Percentiles rank a stretch among this genome's conserved stretches.
Evolutionary conservation across 495 filamentous ascomycete species (phyloP).

Genomic region (Mytilinidion resinicola): DNA sequence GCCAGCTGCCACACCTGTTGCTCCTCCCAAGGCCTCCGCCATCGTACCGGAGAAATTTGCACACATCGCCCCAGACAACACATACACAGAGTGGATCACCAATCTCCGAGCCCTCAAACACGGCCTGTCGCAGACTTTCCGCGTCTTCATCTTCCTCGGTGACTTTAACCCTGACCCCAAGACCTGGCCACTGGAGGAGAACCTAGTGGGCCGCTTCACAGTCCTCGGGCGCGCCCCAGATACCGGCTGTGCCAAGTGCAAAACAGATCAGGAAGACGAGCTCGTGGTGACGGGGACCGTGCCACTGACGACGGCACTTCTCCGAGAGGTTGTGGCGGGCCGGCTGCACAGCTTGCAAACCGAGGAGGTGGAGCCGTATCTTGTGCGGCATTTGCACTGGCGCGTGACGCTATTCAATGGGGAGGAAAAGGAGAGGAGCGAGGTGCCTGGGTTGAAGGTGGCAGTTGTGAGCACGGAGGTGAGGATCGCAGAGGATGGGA

Average conservation of each 20-base stretch:
- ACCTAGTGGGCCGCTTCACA: conserved; percentile 20
- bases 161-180: conserved; percentile 16
- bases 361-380: conserved; percentile 12
- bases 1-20: neutral
- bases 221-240: conserved; percentile 16
- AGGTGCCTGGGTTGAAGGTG: conserved; percentile 18
- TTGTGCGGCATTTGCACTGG: conserved; percentile 17
- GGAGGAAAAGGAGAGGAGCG: conserved; percentile 6
- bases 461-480: conserved; percentile 17
- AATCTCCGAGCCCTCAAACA: conserved; percentile 18
- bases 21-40: conserved; percentile 1
- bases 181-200: conserved; percentile 15
- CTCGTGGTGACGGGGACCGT: conserved; percentile 18
- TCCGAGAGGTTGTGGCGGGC: conserved; percentile 10
- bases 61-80: conserved; percentile 8
- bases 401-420: conserved; percentile 17
- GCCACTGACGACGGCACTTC: conserved; percentile 13
- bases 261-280: conserved; percentile 6
- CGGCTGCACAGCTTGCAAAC: conserved; percentile 6
- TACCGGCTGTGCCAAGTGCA: conserved; percentile 16
- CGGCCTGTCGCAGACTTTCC: conserved; percentile 18
- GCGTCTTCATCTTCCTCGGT: conserved; percentile 19
- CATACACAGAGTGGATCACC: conserved; percentile 16
- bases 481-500: conserved; percentile 12
- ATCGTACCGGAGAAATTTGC: conserved; percentile 11